These are phyloP conservation scores for Suillus ampliporus DNA, from an alignment of 768 basidiomycete genomes.

Conservation along the genomic window DNA sequence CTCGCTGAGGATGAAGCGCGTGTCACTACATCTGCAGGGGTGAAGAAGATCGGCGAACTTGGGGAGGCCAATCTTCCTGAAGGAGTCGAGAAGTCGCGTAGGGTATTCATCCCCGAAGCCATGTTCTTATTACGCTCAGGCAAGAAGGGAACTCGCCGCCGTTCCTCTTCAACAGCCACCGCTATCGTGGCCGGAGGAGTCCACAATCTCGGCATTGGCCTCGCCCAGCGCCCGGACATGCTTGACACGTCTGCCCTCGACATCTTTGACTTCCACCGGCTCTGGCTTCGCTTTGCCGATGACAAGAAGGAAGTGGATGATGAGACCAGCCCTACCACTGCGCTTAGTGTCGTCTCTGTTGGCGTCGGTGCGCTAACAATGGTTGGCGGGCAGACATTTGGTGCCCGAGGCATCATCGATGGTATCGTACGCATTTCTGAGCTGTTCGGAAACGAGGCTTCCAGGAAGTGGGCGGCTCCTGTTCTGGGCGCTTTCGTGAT, in stretches of 20 bases:
- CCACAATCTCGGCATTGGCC: conserved; percentile 81
- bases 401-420: conserved; percentile 78
- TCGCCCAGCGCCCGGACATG: conserved; percentile 78
- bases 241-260: conserved; percentile 83
- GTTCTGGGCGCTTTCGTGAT: conserved; percentile 77
- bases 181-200: conserved; percentile 78
- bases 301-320: conserved; percentile 35
- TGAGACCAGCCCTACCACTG: conserved; percentile 57
- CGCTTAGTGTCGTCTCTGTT: conserved; percentile 74
- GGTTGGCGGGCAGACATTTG: conserved; percentile 84
- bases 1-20: conserved; percentile 87
- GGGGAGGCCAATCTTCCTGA: conserved; percentile 81
- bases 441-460: conserved; percentile 76
- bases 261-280: conserved; percentile 84
- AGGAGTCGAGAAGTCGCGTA: conserved; percentile 78
- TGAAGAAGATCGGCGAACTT: conserved; percentile 67
- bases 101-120: conserved; percentile 95
- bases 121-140: conserved; percentile 80
- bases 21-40: conserved; percentile 62
- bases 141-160: conserved; percentile 47
- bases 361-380: conserved; percentile 89
- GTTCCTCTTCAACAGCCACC: conserved; percentile 39
- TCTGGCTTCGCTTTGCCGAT: conserved; percentile 73
- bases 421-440: conserved; percentile 77
- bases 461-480: conserved; percentile 88